These are phyloP conservation scores for Didymellaceae sp. DNA, from an alignment of 2,329 filamentous ascomycete genomes.

Conservation along the genomic window DNA sequence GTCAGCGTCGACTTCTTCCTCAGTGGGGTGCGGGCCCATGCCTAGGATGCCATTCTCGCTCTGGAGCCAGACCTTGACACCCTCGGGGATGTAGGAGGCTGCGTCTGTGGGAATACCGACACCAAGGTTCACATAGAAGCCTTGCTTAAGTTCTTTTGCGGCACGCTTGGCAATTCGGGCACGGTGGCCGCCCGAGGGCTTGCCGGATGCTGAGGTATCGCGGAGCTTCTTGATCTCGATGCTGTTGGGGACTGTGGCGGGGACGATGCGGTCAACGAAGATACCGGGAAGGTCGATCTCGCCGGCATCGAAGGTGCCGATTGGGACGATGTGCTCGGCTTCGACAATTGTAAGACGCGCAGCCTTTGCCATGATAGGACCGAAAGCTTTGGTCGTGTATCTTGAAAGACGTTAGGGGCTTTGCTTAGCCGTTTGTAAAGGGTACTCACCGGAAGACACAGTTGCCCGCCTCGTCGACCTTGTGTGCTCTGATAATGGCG, in stretches of 20 bases:
- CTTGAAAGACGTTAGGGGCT: slow-evolving; percentile 22
- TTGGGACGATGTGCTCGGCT: slow-evolving; percentile 92
- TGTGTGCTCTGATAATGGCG: slow-evolving; percentile 77
- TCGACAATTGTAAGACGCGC: slow-evolving; percentile 91
- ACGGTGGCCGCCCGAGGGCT: slow-evolving; percentile 51
- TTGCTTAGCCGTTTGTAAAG: too few species aligned
- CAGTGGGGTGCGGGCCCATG: slow-evolving; percentile 53
- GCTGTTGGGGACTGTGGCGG: slow-evolving; percentile 76
- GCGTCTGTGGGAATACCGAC: slow-evolving; percentile 94
- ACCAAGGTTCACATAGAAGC: slow-evolving; percentile 91
- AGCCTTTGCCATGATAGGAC: slow-evolving; percentile 77
- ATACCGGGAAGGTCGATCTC: slow-evolving; percentile 87
- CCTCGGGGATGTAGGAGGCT: slow-evolving; percentile 71
- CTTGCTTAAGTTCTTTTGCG: slow-evolving; percentile 91
- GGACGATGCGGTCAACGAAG: slow-evolving; percentile 88
- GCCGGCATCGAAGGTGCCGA: slow-evolving; percentile 82
- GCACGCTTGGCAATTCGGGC: slow-evolving; percentile 84
- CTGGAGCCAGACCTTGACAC: slow-evolving; percentile 66
- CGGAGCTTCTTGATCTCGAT: slow-evolving; percentile 66
- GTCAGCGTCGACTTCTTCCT: slow-evolving; percentile 81
- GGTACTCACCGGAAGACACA: slow-evolving; percentile 65
- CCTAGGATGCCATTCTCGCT: slow-evolving; percentile 59
- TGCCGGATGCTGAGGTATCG: slow-evolving; percentile 25
- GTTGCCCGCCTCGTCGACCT: slow-evolving; percentile 78
- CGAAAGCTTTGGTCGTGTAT: slow-evolving; percentile 49